These are phyloP conservation scores for Aureobasidium sp. DNA, from an alignment of 2,329 filamentous ascomycete species.

Conservation along the genomic window DNA sequence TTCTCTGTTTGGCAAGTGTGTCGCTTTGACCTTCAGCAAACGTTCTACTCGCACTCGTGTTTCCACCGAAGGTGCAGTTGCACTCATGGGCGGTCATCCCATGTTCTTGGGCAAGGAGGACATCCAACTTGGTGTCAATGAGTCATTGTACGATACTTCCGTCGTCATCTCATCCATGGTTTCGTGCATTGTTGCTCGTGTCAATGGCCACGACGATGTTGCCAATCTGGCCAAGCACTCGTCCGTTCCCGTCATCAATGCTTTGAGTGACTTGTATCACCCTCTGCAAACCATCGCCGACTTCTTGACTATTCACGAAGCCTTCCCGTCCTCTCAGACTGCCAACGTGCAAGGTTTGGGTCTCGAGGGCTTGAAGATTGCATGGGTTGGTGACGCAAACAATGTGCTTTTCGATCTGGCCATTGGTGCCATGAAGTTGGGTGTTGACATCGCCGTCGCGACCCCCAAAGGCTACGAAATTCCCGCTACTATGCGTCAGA, in stretches of 20 bases:
- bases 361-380: constrained; percentile 77
- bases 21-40: constrained; percentile 97
- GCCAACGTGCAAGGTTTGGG: constrained; percentile 50
- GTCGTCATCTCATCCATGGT: constrained; percentile 78
- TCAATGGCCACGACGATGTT: constrained; percentile 46
- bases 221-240: constrained; percentile 43
- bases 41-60: constrained; percentile 88
- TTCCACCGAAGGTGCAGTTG: constrained; percentile 84
- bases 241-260: constrained; percentile 46
- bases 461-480: constrained; percentile 82
- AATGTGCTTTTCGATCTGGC: constrained; percentile 94
- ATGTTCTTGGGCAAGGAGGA: constrained; percentile 97
- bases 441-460: constrained; percentile 78
- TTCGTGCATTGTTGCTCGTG: constrained; percentile 43
- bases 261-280: constrained; percentile 81
- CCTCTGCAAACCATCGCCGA: constrained; percentile 93
- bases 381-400: constrained; percentile 95
- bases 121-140: constrained; percentile 94
- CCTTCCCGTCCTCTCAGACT: constrained; percentile 44
- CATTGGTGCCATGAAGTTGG: constrained; percentile 79
- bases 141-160: constrained; percentile 87
- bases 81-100: constrained; percentile 81
- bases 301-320: constrained; percentile 82
- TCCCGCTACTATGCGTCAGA: constrained; percentile 62
- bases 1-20: constrained; percentile 65